Conservation (phyloP, 805 yeast species). For the Suhomyces emberorum region DNA sequence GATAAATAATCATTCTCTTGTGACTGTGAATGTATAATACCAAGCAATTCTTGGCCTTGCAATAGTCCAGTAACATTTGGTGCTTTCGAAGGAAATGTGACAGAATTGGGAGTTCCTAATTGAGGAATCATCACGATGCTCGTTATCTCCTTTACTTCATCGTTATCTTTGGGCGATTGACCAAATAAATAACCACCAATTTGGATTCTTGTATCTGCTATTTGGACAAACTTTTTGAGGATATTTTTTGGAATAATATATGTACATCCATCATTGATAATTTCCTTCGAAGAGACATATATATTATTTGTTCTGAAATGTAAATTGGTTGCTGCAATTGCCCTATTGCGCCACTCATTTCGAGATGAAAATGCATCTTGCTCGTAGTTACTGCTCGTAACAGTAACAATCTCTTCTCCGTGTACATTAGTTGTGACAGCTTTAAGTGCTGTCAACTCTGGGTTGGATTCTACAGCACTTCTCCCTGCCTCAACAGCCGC, state of each 20-base stretch:
- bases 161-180: conserved; percentile 66
- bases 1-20: conserved; percentile 61
- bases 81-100: conserved; percentile 53
- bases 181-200: conserved; percentile 84
- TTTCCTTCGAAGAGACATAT: conserved; percentile 65
- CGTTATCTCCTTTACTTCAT: conserved; percentile 71
- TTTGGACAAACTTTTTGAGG: conserved; percentile 69
- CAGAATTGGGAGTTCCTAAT: conserved; percentile 64
- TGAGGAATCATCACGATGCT: conserved; percentile 84
- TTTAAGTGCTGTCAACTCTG: conserved; percentile 69
- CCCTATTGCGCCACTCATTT: conserved; percentile 88
- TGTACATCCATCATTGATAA: conserved; percentile 47
- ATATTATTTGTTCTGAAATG: conserved; percentile 69
- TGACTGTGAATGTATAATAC: conserved; percentile 92
- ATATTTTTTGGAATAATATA: conserved; percentile 82
- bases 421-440: conserved; percentile 85
- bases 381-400: conserved; percentile 86
- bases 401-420: conserved; percentile 94
- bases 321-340: conserved; percentile 71
- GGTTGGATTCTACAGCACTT: conserved; percentile 26
- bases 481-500: conserved; percentile 61
- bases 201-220: conserved; percentile 78
- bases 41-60: conserved; percentile 67
- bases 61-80: conserved; percentile 38
- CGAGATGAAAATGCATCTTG: conserved; percentile 78